These are phyloP conservation scores for Apophysomyces ossiformis DNA, from an alignment of 371 early-diverging fungal genomes.

Conservation along the genomic window DNA sequence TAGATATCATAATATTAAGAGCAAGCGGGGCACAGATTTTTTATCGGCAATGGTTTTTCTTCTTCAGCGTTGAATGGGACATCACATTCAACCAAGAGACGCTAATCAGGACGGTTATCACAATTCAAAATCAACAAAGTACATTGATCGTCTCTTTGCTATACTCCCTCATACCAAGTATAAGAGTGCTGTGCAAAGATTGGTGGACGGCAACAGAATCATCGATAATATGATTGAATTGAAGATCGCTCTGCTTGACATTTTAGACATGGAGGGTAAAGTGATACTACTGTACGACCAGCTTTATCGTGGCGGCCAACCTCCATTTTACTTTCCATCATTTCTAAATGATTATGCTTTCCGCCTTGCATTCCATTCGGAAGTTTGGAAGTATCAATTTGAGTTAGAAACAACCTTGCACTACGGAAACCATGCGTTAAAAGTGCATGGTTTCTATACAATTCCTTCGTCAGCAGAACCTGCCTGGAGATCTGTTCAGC, in stretches of 20 bases:
- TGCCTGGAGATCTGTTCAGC: too few species aligned
- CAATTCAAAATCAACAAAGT: not conserved
- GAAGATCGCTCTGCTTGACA: not conserved
- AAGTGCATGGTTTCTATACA: too few species aligned
- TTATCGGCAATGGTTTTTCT: not conserved
- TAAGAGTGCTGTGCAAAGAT: not conserved
- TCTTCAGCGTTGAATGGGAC: not conserved
- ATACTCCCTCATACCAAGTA: not conserved
- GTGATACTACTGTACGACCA: not conserved
- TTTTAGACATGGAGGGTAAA: not conserved
- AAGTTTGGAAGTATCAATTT: too few species aligned
- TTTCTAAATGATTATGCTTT: too few species aligned
- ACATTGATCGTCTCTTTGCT: not conserved
- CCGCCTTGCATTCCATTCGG: too few species aligned
- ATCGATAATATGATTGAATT: not conserved
- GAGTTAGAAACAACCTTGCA: too few species aligned
- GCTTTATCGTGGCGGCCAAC: too few species aligned
- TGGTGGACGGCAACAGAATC: not conserved
- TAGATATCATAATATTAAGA: too few species aligned
- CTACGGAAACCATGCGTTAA: too few species aligned
- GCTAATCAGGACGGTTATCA: not conserved
- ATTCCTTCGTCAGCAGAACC: too few species aligned
- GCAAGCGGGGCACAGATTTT: not conserved
- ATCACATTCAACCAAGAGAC: not conserved
- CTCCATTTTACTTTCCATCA: too few species aligned